Percentiles rank a stretch among this genome's conserved stretches.
phyloP scores from a whole-genome alignment of 2,329 filamentous ascomycete species.

The Fusarium sambucinum region DNA sequence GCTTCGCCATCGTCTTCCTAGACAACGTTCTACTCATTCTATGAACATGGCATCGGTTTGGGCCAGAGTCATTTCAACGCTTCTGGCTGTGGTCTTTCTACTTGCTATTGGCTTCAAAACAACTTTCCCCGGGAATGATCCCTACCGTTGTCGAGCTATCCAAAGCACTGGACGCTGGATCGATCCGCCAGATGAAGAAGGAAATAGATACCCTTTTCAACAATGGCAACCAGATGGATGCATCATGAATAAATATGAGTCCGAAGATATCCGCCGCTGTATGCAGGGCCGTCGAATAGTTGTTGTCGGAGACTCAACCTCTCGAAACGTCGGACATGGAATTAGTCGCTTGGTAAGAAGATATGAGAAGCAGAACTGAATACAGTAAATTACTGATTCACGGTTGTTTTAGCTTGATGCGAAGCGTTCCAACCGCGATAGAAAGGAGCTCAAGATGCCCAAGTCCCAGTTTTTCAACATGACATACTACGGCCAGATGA shows the following conservation, averaged over 20 bases:
- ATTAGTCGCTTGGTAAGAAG: conserved; percentile 42
- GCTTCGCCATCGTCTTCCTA: too few relatives aligned
- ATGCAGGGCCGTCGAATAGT: conserved; percentile 63
- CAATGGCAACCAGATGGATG: conserved; percentile 72
- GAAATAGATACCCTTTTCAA: conserved; percentile 50
- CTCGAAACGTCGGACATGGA: conserved; percentile 70
- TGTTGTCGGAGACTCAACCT: conserved; percentile 70
- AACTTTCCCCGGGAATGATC: conserved; percentile 52
- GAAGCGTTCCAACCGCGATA: too few relatives aligned
- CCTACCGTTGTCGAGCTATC: conserved; percentile 65
- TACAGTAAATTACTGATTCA: too few relatives aligned
- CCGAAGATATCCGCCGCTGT: conserved; percentile 63
- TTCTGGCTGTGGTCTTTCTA: not conserved
- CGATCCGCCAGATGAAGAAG: conserved; percentile 45
- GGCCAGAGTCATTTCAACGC: not conserved
- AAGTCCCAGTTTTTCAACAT: not conserved
- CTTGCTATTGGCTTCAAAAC: not conserved
- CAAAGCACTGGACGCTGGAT: conserved; percentile 65
- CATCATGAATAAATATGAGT: conserved; percentile 66
- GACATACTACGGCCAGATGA: conserved; percentile 12
- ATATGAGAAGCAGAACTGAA: rapidly evolving
- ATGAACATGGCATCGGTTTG: not conserved
- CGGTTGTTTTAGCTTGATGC: too few relatives aligned
- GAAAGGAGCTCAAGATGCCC: not conserved
- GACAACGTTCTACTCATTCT: too few relatives aligned